A percentile compares a stretch with the other conserved stretches of the same genome.
These are phyloP conservation scores for Ascomycota sp. DNA, from an alignment of 2,329 filamentous ascomycete genomes.

Conservation along the genomic window DNA sequence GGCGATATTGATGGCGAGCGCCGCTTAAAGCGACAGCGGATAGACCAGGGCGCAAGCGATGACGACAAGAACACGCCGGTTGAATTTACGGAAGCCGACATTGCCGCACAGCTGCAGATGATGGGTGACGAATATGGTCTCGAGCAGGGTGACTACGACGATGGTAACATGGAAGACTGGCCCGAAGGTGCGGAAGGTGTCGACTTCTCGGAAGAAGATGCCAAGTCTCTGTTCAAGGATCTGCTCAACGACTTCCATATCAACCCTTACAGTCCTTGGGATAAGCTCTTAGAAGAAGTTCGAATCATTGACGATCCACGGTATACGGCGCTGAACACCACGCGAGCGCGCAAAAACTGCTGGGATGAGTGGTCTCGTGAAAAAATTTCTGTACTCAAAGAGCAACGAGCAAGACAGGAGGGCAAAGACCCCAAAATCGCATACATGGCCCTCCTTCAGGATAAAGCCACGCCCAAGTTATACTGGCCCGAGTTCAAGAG, in stretches of 20 bases:
- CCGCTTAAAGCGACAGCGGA: slow-evolving; percentile 43
- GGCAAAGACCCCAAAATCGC: slow-evolving; percentile 68
- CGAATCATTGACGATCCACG: slow-evolving; percentile 67
- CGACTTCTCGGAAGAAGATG: slow-evolving; percentile 54
- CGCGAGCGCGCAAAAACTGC: slow-evolving; percentile 59
- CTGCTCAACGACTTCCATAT: slow-evolving; percentile 65
- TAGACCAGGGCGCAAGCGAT: slow-evolving; percentile 33
- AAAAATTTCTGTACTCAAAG: slow-evolving; percentile 51
- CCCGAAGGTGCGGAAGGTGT: slow-evolving; percentile 54
- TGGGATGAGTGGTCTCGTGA: slow-evolving; percentile 72
- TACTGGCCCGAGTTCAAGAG: slow-evolving; percentile 96
- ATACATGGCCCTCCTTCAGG: slow-evolving; percentile 64
- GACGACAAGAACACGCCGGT: slow-evolving; percentile 30
- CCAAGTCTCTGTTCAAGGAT: slow-evolving; percentile 61
- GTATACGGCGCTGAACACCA: slow-evolving; percentile 68
- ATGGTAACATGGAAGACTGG: slow-evolving; percentile 37
- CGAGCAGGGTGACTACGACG: slow-evolving; percentile 57
- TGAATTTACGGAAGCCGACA: slow-evolving; percentile 87
- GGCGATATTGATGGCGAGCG: slow-evolving; percentile 18
- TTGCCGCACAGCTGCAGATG: slow-evolving; percentile 73
- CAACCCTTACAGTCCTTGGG: slow-evolving; percentile 82
- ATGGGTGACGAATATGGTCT: slow-evolving; percentile 77
- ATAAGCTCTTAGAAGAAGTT: slow-evolving; percentile 68
- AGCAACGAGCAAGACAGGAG: slow-evolving; percentile 52
- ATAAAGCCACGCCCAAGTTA: slow-evolving; percentile 69